Percentiles rank a stretch among this genome's conserved stretches.
Conservation (phyloP, 805 yeast species). For the Zygotorulaspora danielsina region DNA sequence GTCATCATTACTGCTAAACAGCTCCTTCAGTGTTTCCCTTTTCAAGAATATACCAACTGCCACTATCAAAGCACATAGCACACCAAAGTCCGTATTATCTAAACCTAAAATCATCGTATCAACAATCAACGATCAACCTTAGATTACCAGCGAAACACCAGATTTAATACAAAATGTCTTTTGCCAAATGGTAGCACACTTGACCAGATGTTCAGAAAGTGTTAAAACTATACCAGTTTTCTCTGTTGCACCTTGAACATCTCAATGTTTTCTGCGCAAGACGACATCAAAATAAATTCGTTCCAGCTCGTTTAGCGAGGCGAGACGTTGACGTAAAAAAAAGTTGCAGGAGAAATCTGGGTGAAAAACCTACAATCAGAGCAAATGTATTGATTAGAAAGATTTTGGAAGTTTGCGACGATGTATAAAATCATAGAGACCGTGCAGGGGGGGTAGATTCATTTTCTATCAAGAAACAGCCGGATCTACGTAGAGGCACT, state of each 20-base stretch:
- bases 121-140: too few species aligned
- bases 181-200: not conserved
- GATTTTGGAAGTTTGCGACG: too few species aligned
- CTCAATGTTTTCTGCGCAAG: not conserved
- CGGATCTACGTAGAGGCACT: too few species aligned
- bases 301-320: slow-evolving; percentile 4
- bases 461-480: too few species aligned
- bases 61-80: slow-evolving; percentile 59
- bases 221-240: slow-evolving; percentile 1
- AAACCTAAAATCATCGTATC: slow-evolving; percentile 48
- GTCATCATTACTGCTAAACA: slow-evolving; percentile 35
- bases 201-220: not conserved
- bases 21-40: slow-evolving; percentile 48
- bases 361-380: not conserved
- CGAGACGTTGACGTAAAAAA: not conserved
- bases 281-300: not conserved
- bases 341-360: slow-evolving; percentile 1
- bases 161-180: too few species aligned
- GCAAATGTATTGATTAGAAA: too few species aligned
- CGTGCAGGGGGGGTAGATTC: not conserved
- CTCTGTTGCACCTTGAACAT: slow-evolving; percentile 1
- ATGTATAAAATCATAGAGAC: too few species aligned
- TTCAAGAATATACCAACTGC: slow-evolving; percentile 65
- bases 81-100: slow-evolving; percentile 68
- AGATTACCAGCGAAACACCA: too few species aligned